A percentile compares a stretch with the other conserved stretches of the same genome.
These are phyloP conservation scores for Platanus orientalis DNA, from an alignment of 164 flowering plant genomes.

Conservation along the genomic window DNA sequence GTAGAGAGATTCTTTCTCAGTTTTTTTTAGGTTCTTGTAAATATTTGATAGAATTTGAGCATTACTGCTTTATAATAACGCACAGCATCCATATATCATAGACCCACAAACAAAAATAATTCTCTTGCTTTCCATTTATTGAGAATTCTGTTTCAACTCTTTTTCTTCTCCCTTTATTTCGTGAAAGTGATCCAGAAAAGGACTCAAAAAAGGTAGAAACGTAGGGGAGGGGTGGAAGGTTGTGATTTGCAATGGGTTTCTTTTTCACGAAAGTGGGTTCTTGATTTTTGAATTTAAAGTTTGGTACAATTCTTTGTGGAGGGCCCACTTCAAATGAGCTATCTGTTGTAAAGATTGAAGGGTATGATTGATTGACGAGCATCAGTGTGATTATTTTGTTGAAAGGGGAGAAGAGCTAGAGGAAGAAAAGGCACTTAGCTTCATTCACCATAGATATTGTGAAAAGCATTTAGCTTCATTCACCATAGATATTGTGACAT, in stretches of 20 bases:
- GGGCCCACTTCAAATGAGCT: slow-evolving; percentile 23
- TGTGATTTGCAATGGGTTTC: slow-evolving; percentile 24
- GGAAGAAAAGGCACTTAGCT: slow-evolving; percentile 17
- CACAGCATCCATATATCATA: slow-evolving; percentile 35
- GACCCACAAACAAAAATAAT: slow-evolving; percentile 32
- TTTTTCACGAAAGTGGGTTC: slow-evolving; percentile 45
- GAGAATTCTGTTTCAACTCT: slow-evolving; percentile 20
- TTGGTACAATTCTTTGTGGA: slow-evolving; percentile 24
- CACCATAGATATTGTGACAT: slow-evolving; percentile 44
- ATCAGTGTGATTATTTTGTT: slow-evolving; percentile 21
- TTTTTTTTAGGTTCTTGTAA: slow-evolving; percentile 20
- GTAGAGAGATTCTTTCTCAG: slow-evolving; percentile 11
- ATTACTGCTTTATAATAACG: slow-evolving; percentile 42
- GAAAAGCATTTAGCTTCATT: slow-evolving; percentile 22
- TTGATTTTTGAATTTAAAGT: slow-evolving; percentile 36
- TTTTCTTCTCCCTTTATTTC: slow-evolving; percentile 16
- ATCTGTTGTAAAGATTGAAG: slow-evolving; percentile 18
- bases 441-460: slow-evolving; percentile 40
- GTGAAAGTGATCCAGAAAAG: slow-evolving; percentile 21
- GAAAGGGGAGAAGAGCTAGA: slow-evolving; percentile 13
- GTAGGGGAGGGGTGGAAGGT: slow-evolving; percentile 21
- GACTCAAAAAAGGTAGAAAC: slow-evolving; percentile 18
- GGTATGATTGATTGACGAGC: slow-evolving; percentile 28
- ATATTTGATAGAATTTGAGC: slow-evolving; percentile 26
- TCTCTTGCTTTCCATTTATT: slow-evolving; percentile 21